A percentile compares a stretch with the other conserved stretches of the same genome.
phyloP scores from a whole-genome alignment of 345 rosid genomes.

The Pelargonium nanum region DNA sequence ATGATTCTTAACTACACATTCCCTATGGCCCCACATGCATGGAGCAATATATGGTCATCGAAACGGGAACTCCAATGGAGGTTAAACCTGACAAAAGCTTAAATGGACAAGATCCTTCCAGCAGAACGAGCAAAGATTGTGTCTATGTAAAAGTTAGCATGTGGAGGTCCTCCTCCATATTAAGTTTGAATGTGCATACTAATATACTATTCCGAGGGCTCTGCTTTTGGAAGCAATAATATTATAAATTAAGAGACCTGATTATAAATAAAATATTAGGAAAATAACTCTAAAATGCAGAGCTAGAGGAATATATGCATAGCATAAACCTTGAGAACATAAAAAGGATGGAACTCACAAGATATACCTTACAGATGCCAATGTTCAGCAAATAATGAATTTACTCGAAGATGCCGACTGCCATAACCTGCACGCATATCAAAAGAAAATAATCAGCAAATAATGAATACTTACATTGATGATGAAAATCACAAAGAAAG shows the following conservation, averaged over 20 bases:
- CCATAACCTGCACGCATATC: not conserved
- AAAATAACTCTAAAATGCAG: not conserved
- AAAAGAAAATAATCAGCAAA: not conserved
- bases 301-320: not conserved
- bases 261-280: too few relatives aligned
- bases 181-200: not conserved
- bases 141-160: not conserved
- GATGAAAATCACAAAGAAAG: not conserved
- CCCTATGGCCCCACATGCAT: not conserved
- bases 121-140: not conserved
- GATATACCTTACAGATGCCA: not conserved
- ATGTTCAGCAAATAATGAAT: not conserved
- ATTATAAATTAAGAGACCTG: not conserved
- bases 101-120: not conserved
- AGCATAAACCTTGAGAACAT: not conserved
- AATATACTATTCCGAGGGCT: not conserved
- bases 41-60: not conserved
- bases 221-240: not conserved
- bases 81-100: not conserved
- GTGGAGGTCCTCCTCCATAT: not conserved
- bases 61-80: not conserved
- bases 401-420: not conserved
- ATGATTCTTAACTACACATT: not conserved
- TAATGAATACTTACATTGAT: not conserved
- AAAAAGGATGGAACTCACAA: not conserved